Evolutionary conservation across 768 basidiomycete species (phyloP), one percentile per base, ranked within the genome.

Genomic region (Tricholoma matsutake): DNA sequence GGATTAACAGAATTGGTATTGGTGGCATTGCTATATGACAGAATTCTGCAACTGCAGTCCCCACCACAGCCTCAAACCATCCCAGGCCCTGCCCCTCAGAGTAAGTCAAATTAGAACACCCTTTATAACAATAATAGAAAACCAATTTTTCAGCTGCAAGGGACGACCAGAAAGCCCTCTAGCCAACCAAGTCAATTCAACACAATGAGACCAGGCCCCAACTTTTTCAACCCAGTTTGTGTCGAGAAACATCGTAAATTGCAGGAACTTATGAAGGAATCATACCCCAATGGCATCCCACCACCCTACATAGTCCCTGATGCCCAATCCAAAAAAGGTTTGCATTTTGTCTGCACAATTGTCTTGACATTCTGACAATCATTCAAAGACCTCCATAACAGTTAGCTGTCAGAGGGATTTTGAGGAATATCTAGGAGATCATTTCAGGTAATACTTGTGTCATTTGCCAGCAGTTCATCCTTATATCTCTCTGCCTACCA

Each of bases 1-100:
- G 59, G 53, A 53, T 53, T 60, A 39, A 60, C 59, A 51, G 47
- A 51, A 51, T 51, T 28, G 47, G 47, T 51, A 51, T 51, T 28
- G 28, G 47, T 28, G 25, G 28, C 47, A 51, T 51, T 28, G 25
- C 25, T 51, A 51, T 51, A 51, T 51, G 47, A 51, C 25, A 51
- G 25, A 51, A 51, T 51, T 51, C 47, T 51, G 47, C 47, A 51
- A 51, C 25, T 51, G 47, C 45, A 47, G 45, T 51, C 47, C 47
- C 47, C 47, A 51, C 22, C 47, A 51, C 47, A 51, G 22, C 47
- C 47, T 51, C 47, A 51, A 51, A 28, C 47, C 47, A 51, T 51
- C 47, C 47, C 47, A 49, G 47, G 47, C 47, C 47, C 47, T 25
- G 25, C 47, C 47, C 47, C 47, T 28, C 47, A 49, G 47, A 49